These are phyloP conservation scores for Caryopteris hybrid DNA, from an alignment of 305 asterid species.

Conservation along the genomic window DNA sequence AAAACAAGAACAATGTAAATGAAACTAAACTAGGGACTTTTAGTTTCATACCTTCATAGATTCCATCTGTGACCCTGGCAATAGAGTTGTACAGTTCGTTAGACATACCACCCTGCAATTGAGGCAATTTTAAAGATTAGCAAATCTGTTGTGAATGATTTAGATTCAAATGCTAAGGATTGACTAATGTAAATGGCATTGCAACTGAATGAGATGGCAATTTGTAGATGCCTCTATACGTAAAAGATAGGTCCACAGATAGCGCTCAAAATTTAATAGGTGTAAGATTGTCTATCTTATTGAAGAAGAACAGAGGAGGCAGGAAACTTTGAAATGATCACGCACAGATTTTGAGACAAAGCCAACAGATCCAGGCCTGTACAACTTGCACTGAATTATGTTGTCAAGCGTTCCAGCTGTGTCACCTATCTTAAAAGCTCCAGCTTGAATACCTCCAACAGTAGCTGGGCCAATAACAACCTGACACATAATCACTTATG, in stretches of 20 bases:
- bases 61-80: constrained; percentile 86
- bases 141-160: background rate
- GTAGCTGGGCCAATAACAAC: constrained; percentile 88
- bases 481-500: constrained; percentile 26
- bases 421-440: constrained; percentile 88
- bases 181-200: no score
- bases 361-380: constrained; percentile 80
- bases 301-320: background rate
- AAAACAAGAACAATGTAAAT: background rate
- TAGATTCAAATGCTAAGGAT: background rate
- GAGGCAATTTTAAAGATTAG: constrained; percentile 8
- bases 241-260: background rate
- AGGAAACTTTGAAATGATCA: constrained; percentile 13
- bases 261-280: background rate
- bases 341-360: constrained; percentile 78
- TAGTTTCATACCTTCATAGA: constrained; percentile 59
- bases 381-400: constrained; percentile 71
- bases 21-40: background rate
- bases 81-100: constrained; percentile 76
- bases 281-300: background rate
- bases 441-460: constrained; percentile 89
- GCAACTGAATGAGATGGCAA: no score
- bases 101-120: constrained; percentile 83
- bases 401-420: constrained; percentile 88
- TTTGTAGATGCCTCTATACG: no score